A percentile compares a stretch with the other conserved stretches of the same genome.
Evolutionary conservation across 1,284 basidiomycete genomes (phyloP).

Genomic region (Puccinia triticina): DNA sequence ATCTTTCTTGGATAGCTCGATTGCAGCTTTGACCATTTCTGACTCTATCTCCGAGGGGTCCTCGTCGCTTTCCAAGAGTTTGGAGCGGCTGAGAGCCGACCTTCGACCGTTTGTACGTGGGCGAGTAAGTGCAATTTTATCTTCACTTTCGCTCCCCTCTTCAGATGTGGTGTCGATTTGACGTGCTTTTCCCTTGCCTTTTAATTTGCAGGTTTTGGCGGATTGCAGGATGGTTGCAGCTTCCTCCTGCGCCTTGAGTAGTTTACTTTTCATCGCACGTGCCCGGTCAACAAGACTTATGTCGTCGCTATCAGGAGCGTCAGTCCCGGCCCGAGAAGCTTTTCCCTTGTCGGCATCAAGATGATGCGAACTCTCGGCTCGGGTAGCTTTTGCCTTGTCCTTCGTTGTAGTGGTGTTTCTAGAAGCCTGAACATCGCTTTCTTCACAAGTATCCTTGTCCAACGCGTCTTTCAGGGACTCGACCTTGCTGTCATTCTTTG

Average conservation of each 20-base stretch:
- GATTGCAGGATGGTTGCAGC: not conserved
- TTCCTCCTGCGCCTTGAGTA: not conserved
- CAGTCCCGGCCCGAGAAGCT: not conserved
- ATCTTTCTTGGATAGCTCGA: constrained; percentile 42
- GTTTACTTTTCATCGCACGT: not conserved
- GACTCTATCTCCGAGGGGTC: constrained; percentile 21
- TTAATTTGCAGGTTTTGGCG: not conserved
- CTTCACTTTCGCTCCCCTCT: constrained; percentile 12
- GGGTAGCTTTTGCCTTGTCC: too few relatives aligned
- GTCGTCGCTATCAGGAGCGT: not conserved
- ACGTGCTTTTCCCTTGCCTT: constrained; percentile 28
- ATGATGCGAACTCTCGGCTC: too few relatives aligned
- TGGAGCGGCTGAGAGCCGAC: not conserved
- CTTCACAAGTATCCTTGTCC: not conserved
- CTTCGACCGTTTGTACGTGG: not conserved
- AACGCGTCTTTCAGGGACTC: not conserved
- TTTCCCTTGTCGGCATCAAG: too few relatives aligned
- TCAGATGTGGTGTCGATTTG: constrained; percentile 14
- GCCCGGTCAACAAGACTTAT: not conserved
- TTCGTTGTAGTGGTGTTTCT: not conserved
- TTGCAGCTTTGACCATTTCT: constrained; percentile 44
- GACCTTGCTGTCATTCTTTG: too few relatives aligned
- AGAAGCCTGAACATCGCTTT: not conserved
- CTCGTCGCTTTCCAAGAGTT: not conserved
- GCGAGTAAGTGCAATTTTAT: not conserved